A percentile compares a stretch with the other conserved stretches of the same genome.
phyloP scores from a whole-genome alignment of 169 alveolate genomes.

The Eimeria brunetti region DNA sequence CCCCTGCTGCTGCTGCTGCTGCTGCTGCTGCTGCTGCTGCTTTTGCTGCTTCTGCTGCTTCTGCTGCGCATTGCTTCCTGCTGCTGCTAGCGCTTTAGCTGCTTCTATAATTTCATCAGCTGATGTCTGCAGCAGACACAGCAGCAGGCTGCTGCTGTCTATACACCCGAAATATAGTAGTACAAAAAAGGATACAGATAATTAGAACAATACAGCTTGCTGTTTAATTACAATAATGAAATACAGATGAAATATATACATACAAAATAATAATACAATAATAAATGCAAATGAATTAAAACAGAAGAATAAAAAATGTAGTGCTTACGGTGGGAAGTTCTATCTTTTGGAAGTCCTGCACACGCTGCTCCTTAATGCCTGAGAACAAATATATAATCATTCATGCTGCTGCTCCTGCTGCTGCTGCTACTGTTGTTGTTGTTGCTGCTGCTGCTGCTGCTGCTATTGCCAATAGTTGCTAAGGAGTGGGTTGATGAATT shows the following conservation, averaged over 20 bases:
- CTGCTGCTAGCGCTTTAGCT: neutral
- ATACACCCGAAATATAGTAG: neutral
- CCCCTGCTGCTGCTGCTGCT: too few relatives aligned
- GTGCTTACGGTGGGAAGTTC: neutral
- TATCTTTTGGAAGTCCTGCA: neutral
- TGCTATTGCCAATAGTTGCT: neutral
- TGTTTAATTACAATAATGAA: too few relatives aligned
- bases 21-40: conserved; percentile 2
- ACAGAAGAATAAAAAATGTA: neutral
- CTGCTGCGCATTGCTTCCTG: neutral
- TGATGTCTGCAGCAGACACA: neutral
- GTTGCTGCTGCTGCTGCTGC: neutral
- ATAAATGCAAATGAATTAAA: too few relatives aligned
- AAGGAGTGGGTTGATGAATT: too few relatives aligned
- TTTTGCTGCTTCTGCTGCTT: neutral
- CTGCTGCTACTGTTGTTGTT: neutral
- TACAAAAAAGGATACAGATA: neutral
- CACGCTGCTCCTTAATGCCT: conserved; percentile 17
- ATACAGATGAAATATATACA: too few relatives aligned
- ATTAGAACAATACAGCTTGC: neutral
- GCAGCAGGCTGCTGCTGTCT: too few relatives aligned
- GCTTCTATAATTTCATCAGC: neutral
- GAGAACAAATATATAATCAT: neutral
- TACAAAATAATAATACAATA: neutral
- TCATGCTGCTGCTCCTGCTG: neutral